Evolutionary conservation across 306 rosid genomes (phyloP).

Genomic region (Trifolium dubium): DNA sequence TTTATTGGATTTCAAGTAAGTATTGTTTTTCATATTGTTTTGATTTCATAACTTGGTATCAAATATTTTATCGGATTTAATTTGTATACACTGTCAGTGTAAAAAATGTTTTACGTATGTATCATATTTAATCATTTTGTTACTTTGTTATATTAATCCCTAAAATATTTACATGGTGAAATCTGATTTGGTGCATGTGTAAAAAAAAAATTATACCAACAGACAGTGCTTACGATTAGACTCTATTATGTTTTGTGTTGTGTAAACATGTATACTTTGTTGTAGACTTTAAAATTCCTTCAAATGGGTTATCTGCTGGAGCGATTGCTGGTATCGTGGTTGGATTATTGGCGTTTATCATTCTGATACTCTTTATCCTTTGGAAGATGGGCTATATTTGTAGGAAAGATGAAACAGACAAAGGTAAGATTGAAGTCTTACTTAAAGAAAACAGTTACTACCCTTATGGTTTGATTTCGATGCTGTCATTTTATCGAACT

Average conservation of each 20-base stretch:
- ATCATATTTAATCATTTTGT: neutral
- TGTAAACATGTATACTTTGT: slow-evolving; percentile 16
- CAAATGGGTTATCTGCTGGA: slow-evolving; percentile 62
- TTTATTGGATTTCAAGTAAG: slow-evolving; percentile 55
- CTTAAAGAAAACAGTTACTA: slow-evolving; percentile 6
- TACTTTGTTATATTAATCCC: neutral
- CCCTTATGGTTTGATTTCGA: slow-evolving; percentile 3
- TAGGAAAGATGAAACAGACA: slow-evolving; percentile 53
- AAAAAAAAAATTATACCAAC: no score
- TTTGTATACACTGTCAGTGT: neutral
- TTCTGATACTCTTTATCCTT: slow-evolving; percentile 56
- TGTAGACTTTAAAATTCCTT: slow-evolving; percentile 60
- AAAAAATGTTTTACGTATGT: neutral
- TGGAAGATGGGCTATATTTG: slow-evolving; percentile 58
- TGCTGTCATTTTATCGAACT: neutral
- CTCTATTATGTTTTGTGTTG: neutral
- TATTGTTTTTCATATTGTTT: neutral
- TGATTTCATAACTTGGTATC: neutral
- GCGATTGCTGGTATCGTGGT: slow-evolving; percentile 75
- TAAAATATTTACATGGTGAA: neutral
- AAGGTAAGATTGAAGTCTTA: slow-evolving; percentile 51
- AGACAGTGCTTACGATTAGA: neutral
- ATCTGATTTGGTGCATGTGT: neutral
- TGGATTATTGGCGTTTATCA: slow-evolving; percentile 50
- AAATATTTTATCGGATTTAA: neutral